phyloP scores from a whole-genome alignment of 805 yeast species.

The Sugiyamaella chiloensis region DNA sequence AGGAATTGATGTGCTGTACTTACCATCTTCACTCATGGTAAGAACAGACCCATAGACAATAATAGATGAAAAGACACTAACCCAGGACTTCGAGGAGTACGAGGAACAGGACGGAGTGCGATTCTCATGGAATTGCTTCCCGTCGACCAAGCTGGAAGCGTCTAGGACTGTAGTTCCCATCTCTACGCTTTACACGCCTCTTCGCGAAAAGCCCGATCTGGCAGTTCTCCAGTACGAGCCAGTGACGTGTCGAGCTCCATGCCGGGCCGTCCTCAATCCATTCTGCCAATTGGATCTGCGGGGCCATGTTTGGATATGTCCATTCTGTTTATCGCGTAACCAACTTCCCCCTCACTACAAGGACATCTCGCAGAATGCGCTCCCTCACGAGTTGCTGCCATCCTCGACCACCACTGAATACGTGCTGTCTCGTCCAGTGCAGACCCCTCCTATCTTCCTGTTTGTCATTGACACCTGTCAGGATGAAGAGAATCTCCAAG shows the following conservation, averaged over 20 bases:
- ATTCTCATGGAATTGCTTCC: constrained; percentile 83
- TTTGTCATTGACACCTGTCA: constrained; percentile 87
- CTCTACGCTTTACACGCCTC: constrained; percentile 93
- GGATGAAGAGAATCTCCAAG: constrained; percentile 79
- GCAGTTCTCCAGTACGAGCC: constrained; percentile 86
- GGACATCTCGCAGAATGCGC: constrained; percentile 70
- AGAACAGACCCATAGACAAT: not conserved
- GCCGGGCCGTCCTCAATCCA: constrained; percentile 86
- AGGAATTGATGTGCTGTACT: constrained; percentile 6
- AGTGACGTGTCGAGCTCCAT: constrained; percentile 69
- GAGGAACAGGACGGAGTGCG: constrained; percentile 65
- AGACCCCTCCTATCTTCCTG: constrained; percentile 79
- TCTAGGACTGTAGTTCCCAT: constrained; percentile 90
- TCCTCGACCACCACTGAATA: constrained; percentile 79
- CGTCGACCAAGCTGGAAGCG: constrained; percentile 85
- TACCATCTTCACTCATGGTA: constrained; percentile 5
- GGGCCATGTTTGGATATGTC: constrained; percentile 80
- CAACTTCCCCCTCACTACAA: constrained; percentile 84
- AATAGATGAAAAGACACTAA: too few relatives aligned
- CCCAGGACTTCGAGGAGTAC: constrained; percentile 53
- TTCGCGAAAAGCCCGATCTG: constrained; percentile 71
- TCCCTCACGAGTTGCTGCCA: constrained; percentile 76
- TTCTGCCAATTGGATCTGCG: constrained; percentile 69
- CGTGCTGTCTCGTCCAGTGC: constrained; percentile 77
- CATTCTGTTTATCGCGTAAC: constrained; percentile 74